Evolutionary conservation across 352 stramenopile species (phyloP).

Genomic region (Aphanomyces cochlioides): DNA sequence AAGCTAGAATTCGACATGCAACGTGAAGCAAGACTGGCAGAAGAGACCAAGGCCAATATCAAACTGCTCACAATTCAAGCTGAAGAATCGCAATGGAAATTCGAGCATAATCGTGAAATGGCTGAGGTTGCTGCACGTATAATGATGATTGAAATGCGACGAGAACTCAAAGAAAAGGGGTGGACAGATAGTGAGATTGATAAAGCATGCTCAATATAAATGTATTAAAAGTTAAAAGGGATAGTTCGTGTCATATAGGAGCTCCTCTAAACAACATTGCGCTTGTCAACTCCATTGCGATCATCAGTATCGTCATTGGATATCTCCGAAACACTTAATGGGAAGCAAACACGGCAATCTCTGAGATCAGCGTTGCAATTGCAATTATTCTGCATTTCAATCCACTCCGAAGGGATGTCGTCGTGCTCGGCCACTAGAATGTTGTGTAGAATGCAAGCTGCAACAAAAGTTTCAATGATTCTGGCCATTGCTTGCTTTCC

Average conservation of each 20-base stretch:
- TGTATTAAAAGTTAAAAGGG: background rate
- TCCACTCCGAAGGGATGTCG: constrained; percentile 29
- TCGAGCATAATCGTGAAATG: background rate
- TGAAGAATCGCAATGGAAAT: constrained; percentile 8
- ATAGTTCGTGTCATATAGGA: background rate
- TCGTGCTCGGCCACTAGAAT: constrained; percentile 31
- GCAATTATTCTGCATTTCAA: constrained; percentile 7
- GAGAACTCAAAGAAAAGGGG: constrained; percentile 4
- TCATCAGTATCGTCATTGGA: background rate
- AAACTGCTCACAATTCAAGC: background rate
- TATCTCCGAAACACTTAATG: background rate
- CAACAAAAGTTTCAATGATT: constrained; percentile 28
- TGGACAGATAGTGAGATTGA: constrained; percentile 1
- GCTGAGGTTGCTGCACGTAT: constrained; percentile 7
- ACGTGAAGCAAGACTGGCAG: constrained; percentile 3
- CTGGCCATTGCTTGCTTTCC: constrained; percentile 30
- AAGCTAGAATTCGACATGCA: background rate
- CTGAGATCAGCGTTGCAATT: constrained; percentile 3
- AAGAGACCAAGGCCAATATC: background rate
- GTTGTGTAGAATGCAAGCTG: constrained; percentile 34
- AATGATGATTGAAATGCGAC: constrained; percentile 4
- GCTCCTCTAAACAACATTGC: background rate
- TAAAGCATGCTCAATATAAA: constrained; percentile 6
- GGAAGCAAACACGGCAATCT: constrained; percentile 8
- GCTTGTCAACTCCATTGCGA: background rate